Base-by-base conservation (phyloP, 1,139 yeast genomes). In the Candida mesenterica region DNA sequence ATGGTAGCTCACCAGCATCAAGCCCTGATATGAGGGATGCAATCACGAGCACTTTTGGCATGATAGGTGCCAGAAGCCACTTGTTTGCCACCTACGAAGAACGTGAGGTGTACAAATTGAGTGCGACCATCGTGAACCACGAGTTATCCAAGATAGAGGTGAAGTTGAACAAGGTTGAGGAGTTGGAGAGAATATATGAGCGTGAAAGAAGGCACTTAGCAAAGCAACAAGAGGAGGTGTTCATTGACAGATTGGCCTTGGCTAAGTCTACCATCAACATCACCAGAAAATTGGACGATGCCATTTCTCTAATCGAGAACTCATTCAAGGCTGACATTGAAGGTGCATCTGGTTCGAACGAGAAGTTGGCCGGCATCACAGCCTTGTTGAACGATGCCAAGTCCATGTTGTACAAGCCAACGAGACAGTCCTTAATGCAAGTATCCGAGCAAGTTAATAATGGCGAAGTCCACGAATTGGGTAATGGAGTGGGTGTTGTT, bases 81-180 rank as follows among this genome's bases (percentile, higher is more conserved):
- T 75, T 87, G 24, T 82, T 90, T 61, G 88, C 95, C 10, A 77
- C 81, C 13, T 80, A 77, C 53, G 94, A 89, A 55, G 97, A 89
- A 53, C 68, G 92, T 37, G 88, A 85, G 53, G 76, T 88, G 78
- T 61, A 79, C 45, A 76, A 73, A 40, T 59, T 81, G 22, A 62
- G 83, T 16, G 65, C 71, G 15, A 71, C 72, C 16, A 75, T 90
- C 32, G 73, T 88, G 24, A 82, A 84, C 50, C 78, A 80, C 33
- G 89, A 89, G 59, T 55, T 85, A 45, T 73, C 79, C 38, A 85
- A 89, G 51, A 70, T 90, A 31, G 94, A 89, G 43, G 59, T 86
- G 47, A 92, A 94, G 59, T 61, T 92, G 46, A 64, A 70, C 15
- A 82, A 87, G 48, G 70, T 90, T 39, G 75, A 72, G 36, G 78